phyloP scores from a whole-genome alignment of 495 filamentous ascomycete genomes.

The Xylaria castorea region DNA sequence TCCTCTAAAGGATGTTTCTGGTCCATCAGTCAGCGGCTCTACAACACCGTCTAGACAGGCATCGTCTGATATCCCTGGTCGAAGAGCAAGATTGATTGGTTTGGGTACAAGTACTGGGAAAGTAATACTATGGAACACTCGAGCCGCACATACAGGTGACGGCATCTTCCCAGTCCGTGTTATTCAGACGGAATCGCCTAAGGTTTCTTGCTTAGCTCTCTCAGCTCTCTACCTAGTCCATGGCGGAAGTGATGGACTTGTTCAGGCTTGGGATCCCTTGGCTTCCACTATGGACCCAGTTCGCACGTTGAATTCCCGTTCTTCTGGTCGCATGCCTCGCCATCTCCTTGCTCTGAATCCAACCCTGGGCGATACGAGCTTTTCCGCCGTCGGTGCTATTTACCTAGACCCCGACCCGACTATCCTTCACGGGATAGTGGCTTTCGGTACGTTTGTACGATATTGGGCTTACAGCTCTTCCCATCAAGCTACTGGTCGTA shows the following conservation, averaged over 20 bases:
- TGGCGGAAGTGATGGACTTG: slow-evolving; percentile 92
- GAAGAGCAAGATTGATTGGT: slow-evolving; percentile 80
- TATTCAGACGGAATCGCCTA: slow-evolving; percentile 91
- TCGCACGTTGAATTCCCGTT: slow-evolving; percentile 87
- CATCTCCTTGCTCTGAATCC: slow-evolving; percentile 50
- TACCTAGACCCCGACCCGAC: slow-evolving; percentile 89
- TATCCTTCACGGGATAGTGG: slow-evolving; percentile 86
- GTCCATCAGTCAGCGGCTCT: slow-evolving; percentile 28
- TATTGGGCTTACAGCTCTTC: slow-evolving; percentile 93
- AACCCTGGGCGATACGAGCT: slow-evolving; percentile 63
- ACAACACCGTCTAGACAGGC: slow-evolving; percentile 39
- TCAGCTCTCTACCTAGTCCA: slow-evolving; percentile 89
- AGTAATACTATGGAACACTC: slow-evolving; percentile 85
- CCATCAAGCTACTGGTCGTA: slow-evolving; percentile 48
- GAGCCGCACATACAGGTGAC: slow-evolving; percentile 61
- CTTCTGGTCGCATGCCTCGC: slow-evolving; percentile 73
- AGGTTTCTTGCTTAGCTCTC: slow-evolving; percentile 83
- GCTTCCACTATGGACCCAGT: slow-evolving; percentile 81
- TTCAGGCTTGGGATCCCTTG: slow-evolving; percentile 95
- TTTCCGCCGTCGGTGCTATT: slow-evolving; percentile 83
- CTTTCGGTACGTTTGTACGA: slow-evolving; percentile 82
- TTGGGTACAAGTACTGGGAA: slow-evolving; percentile 80
- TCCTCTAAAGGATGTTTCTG: slow-evolving; percentile 54
- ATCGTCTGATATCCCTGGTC: slow-evolving; percentile 73
- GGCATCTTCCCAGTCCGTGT: slow-evolving; percentile 69